phyloP scores from a whole-genome alignment of 2,329 filamentous ascomycete genomes.

The Apiospora hydei region DNA sequence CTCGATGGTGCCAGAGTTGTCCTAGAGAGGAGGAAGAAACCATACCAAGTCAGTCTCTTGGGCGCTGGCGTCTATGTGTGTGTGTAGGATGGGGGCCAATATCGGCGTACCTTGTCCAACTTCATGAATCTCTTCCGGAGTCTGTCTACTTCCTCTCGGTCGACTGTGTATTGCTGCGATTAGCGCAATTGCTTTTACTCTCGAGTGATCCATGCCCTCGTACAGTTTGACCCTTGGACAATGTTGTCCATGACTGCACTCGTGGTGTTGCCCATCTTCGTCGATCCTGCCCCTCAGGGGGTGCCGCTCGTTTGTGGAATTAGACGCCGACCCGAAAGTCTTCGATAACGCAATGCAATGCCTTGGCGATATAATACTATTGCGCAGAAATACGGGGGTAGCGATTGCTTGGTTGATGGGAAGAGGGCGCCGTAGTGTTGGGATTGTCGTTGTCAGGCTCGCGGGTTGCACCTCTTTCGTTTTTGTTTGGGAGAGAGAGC shows the following conservation, averaged over 20 bases:
- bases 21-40: slow-evolving; percentile 51
- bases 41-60: slow-evolving; percentile 24
- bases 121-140: slow-evolving; percentile 99
- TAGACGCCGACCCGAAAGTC: slow-evolving; percentile 9
- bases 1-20: slow-evolving; percentile 98
- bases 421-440: slow-evolving; percentile 6
- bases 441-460: slow-evolving; percentile 1
- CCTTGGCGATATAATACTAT: neutral
- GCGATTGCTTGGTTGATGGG: neutral
- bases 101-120: slow-evolving; percentile 81
- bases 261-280: slow-evolving; percentile 70
- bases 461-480: neutral
- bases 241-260: slow-evolving; percentile 90
- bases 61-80: slow-evolving; percentile 23
- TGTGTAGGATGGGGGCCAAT: neutral
- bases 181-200: slow-evolving; percentile 8
- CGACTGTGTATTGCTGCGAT: slow-evolving; percentile 68
- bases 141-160: slow-evolving; percentile 95
- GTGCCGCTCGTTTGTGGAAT: slow-evolving; percentile 12
- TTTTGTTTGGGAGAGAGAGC: slow-evolving; percentile 1
- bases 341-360: neutral
- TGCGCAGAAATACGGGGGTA: neutral
- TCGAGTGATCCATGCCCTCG: slow-evolving; percentile 1
- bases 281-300: slow-evolving; percentile 22
- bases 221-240: slow-evolving; percentile 96